phyloP scores from a whole-genome alignment of 805 yeast genomes.

The Ogataea parapolymorpha region DNA sequence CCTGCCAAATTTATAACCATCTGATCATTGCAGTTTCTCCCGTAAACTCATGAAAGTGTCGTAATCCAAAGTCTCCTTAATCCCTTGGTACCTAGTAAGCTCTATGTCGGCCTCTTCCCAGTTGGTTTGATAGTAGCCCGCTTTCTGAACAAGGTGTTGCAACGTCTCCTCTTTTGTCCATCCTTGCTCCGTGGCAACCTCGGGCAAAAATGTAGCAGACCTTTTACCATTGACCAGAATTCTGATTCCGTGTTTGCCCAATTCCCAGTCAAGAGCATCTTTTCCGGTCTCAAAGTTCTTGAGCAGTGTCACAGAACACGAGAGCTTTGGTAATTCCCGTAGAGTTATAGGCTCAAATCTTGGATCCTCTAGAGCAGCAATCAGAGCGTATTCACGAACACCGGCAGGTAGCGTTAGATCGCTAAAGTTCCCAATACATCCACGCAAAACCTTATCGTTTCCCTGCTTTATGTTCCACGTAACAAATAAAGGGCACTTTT shows the following conservation, averaged over 20 bases:
- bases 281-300: slow-evolving; percentile 51
- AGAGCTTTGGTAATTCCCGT: slow-evolving; percentile 51
- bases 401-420: slow-evolving; percentile 54
- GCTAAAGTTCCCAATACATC: slow-evolving; percentile 91
- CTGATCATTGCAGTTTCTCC: slow-evolving; percentile 2
- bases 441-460: slow-evolving; percentile 51
- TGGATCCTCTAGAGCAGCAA: slow-evolving; percentile 74
- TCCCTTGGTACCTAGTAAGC: slow-evolving; percentile 55
- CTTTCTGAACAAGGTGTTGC: slow-evolving; percentile 66
- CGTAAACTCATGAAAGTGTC: slow-evolving; percentile 35
- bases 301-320: slow-evolving; percentile 62
- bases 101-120: slow-evolving; percentile 37
- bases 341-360: slow-evolving; percentile 65
- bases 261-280: slow-evolving; percentile 66
- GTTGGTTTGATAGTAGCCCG: slow-evolving; percentile 42
- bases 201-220: slow-evolving; percentile 86
- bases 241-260: slow-evolving; percentile 81
- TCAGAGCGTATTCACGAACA: slow-evolving; percentile 55
- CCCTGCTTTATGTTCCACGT: slow-evolving; percentile 65
- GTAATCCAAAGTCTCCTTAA: slow-evolving; percentile 41
- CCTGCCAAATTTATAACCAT: slow-evolving; percentile 3
- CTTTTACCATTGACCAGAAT: slow-evolving; percentile 44
- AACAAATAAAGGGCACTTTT: slow-evolving; percentile 66
- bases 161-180: slow-evolving; percentile 78
- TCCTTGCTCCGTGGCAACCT: slow-evolving; percentile 82